These are phyloP conservation scores for Nevesoporus exiguus DNA, from an alignment of 768 basidiomycete genomes.

Conservation along the genomic window DNA sequence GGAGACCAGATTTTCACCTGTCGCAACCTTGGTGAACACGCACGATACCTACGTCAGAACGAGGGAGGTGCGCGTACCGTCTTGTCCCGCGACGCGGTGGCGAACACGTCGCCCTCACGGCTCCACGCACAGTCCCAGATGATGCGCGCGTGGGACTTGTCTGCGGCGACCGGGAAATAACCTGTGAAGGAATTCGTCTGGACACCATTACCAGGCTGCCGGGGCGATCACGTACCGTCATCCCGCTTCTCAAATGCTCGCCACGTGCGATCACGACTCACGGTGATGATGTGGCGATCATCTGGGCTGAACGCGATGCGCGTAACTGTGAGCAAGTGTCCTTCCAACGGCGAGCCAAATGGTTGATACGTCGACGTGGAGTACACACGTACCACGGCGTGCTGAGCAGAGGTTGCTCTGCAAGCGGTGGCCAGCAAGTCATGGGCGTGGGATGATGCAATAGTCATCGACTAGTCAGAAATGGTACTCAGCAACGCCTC, in stretches of 20 bases:
- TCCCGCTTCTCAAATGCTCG: slow-evolving; percentile 59
- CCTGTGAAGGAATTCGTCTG: slow-evolving; percentile 33
- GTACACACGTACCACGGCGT: slow-evolving; percentile 85
- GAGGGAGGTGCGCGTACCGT: slow-evolving; percentile 49
- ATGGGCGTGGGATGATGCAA: slow-evolving; percentile 70
- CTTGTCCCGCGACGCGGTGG: slow-evolving; percentile 94
- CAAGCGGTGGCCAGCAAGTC: slow-evolving; percentile 84
- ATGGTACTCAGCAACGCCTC: neutral
- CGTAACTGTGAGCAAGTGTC: slow-evolving; percentile 89
- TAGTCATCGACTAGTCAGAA: slow-evolving; percentile 62
- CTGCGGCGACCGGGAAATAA: slow-evolving; percentile 58
- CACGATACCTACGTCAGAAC: neutral
- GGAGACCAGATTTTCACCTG: slow-evolving; percentile 85
- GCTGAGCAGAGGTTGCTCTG: slow-evolving; percentile 81
- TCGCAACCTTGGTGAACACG: neutral
- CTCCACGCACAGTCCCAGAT: slow-evolving; percentile 97
- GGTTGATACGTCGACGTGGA: slow-evolving; percentile 67
- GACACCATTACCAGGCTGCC: neutral
- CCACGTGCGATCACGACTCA: slow-evolving; percentile 93
- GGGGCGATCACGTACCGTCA: slow-evolving; percentile 33
- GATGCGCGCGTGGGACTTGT: slow-evolving; percentile 88
- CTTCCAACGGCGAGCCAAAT: slow-evolving; percentile 68
- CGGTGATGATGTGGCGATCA: slow-evolving; percentile 74
- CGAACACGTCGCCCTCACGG: slow-evolving; percentile 71
- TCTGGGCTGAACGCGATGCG: slow-evolving; percentile 87